phyloP scores from a whole-genome alignment of 176 grass and related monocot genomes.

The Eremochloa ophiuroides region DNA sequence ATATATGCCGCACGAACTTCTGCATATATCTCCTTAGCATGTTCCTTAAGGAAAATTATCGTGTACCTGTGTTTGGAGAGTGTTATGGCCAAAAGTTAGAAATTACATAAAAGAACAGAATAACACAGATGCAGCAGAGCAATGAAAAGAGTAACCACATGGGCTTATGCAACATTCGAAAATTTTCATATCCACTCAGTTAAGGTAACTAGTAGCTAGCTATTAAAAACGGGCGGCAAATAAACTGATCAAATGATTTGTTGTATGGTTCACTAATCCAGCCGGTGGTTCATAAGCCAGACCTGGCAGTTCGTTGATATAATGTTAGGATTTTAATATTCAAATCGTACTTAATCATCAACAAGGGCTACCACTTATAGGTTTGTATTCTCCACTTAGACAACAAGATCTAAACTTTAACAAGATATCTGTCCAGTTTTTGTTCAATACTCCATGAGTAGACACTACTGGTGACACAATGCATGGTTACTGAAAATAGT shows the following conservation, averaged over 20 bases:
- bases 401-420: not conserved
- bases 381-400: not conserved
- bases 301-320: not conserved
- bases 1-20: slow-evolving; percentile 93
- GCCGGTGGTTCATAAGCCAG: not conserved
- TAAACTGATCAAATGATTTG: not conserved
- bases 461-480: not conserved
- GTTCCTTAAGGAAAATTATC: slow-evolving; percentile 87
- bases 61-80: slow-evolving; percentile 57
- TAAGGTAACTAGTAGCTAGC: not conserved
- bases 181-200: not conserved
- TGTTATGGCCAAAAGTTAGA: not conserved
- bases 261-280: not conserved
- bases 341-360: no score
- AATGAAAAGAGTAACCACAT: slow-evolving; percentile 20
- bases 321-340: not conserved
- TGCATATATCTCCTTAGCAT: slow-evolving; percentile 97
- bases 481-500: not conserved
- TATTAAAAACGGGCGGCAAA: not conserved
- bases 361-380: not conserved
- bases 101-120: not conserved
- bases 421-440: not conserved
- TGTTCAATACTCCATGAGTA: not conserved
- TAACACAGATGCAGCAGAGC: not conserved
- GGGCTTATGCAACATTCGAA: not conserved